Base-by-base conservation (phyloP, 2,329 filamentous ascomycete genomes). In the Colletotrichum endophyticum region DNA sequence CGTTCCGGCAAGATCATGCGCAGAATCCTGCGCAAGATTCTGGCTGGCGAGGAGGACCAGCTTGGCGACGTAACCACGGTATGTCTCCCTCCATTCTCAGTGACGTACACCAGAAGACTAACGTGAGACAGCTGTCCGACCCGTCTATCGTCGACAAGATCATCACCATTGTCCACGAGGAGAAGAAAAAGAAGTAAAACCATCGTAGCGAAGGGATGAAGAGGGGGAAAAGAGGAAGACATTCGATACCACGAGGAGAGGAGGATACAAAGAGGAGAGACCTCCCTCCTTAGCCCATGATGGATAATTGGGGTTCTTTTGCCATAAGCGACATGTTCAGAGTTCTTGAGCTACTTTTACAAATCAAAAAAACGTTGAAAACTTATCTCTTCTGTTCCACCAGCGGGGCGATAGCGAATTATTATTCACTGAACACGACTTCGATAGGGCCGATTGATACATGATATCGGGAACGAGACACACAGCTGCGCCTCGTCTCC, bases 1-100 rank as follows among this genome's bases (percentile, higher is more conserved):
- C 92, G 97, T 81, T 98, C 95, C 80, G 97, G 97, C 80, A 99
- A 99, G 94, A 99, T 99, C 83, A 99, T 99, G 97, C 92, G 97
- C 78, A 93, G 97, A 79, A 98, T 99, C 83, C 87, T 99, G 88
- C 92, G 97, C 82, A 99, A 99, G 95, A 98, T 99, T 83, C 87
- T 99, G 80, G 96, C 96, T 19, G 96, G 96, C 44, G 97, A 99
- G 89, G 96, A 98, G 87, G 97, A 99, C 85, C 96, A 98, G 87
- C 90, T 99, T 70, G 97, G 97, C 81, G 97, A 99, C 83, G 98
- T 91, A 44, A 95, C 95, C 25, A 99, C 97, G 80, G 95, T 98
- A 90, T 88, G 94, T 89, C 76, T 64, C 34, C 62, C 39, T 8
- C 16, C 2, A 16, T 19, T 19, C 34, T 76, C 39, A 64, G 27